Percentiles rank a stretch among this genome's conserved stretches.
Evolutionary conservation across 1,284 basidiomycete genomes (phyloP).

Genomic region (Leccinum brunneo-olivaceum): DNA sequence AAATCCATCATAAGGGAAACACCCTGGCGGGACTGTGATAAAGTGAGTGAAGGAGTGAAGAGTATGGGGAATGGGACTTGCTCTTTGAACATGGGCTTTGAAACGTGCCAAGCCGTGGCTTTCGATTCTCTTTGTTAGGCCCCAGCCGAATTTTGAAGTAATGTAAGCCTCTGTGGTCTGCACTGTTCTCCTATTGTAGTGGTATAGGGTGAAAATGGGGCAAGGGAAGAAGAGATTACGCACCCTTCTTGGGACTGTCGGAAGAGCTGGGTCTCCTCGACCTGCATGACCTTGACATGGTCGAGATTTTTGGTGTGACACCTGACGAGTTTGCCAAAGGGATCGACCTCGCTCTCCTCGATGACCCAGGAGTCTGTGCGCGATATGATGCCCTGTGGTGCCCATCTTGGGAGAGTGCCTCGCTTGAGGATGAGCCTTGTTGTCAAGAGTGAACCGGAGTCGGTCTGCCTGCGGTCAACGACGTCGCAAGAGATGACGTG

Average conservation of each 20-base stretch:
- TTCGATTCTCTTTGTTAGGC: constrained; percentile 73
- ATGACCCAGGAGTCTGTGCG: constrained; percentile 81
- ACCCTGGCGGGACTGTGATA: constrained; percentile 71
- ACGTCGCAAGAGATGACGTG: constrained; percentile 96
- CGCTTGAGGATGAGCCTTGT: constrained; percentile 89
- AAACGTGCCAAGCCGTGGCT: constrained; percentile 69
- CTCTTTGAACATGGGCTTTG: constrained; percentile 73
- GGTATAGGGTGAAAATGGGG: constrained; percentile 10
- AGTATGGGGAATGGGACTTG: constrained; percentile 28
- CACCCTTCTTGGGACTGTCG: constrained; percentile 60
- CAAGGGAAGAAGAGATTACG: constrained; percentile 19
- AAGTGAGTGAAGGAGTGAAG: constrained; percentile 12
- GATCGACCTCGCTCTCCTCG: constrained; percentile 87
- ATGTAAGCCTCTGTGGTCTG: constrained; percentile 75
- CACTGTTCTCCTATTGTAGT: constrained; percentile 54
- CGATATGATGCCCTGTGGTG: constrained; percentile 70
- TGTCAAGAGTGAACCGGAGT: constrained; percentile 75
- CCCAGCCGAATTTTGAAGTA: constrained; percentile 76
- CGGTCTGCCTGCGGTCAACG: constrained; percentile 71
- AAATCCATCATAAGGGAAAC: constrained; percentile 67
- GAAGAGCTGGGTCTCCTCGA: constrained; percentile 67
- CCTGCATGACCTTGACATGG: constrained; percentile 79
- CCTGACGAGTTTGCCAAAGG: constrained; percentile 58
- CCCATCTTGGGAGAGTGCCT: constrained; percentile 88
- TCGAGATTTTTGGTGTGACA: constrained; percentile 77